These are phyloP conservation scores for Coniophora puteana DNA, from an alignment of 1,284 basidiomycete species.

Conservation along the genomic window DNA sequence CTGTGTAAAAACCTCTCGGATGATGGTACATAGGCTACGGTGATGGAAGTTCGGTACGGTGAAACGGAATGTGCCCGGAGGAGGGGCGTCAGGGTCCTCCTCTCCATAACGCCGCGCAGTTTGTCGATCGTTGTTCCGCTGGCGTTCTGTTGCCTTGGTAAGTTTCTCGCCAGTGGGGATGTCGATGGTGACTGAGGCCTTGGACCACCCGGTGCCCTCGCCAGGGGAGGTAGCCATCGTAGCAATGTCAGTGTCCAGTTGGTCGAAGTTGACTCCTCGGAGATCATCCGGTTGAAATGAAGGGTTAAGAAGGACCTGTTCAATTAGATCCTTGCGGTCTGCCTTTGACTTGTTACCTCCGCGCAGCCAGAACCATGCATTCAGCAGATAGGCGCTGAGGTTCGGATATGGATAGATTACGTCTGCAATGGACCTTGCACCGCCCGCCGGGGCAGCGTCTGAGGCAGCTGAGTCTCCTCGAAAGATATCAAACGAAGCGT, in stretches of 20 bases:
- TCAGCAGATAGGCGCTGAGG: constrained; percentile 11
- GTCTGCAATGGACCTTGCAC: constrained; percentile 7
- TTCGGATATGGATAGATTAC: constrained; percentile 21
- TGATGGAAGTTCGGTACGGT: not conserved
- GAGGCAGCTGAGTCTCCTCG: not conserved
- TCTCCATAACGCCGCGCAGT: not conserved
- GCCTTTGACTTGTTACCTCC: constrained; percentile 11
- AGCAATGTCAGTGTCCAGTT: not conserved
- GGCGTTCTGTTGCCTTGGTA: not conserved
- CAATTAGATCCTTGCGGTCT: constrained; percentile 12
- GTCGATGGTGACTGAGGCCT: not conserved
- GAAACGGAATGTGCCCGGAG: not conserved
- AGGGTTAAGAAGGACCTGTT: constrained; percentile 1
- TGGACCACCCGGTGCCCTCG: not conserved
- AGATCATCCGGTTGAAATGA: not conserved
- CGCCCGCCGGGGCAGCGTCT: not conserved
- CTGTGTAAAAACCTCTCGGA: not conserved
- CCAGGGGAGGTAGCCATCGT: not conserved
- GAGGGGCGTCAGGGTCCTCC: constrained; percentile 2
- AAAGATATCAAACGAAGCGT: not conserved
- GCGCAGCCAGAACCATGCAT: constrained; percentile 10
- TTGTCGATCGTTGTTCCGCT: not conserved
- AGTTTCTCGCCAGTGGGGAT: constrained; percentile 1
- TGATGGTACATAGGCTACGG: not conserved
- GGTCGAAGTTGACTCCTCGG: not conserved